Percentiles rank a stretch among this genome's conserved stretches.
Evolutionary conservation across 148 eudicot species (phyloP).

Genomic region (Silene latifolia): DNA sequence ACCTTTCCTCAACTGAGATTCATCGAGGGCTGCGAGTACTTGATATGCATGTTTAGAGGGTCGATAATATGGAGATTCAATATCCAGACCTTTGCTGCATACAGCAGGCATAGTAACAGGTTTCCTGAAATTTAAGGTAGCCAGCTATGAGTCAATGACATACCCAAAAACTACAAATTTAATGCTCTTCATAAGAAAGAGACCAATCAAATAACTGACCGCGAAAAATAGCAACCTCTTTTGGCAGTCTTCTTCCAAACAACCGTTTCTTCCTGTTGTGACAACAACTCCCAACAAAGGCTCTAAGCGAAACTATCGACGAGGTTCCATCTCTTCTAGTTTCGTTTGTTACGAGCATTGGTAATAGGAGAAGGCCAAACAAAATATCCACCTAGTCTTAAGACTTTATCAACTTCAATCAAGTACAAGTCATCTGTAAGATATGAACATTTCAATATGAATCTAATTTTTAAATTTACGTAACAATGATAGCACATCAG

Average conservation of each 20-base stretch:
- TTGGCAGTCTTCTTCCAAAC: conserved; percentile 90
- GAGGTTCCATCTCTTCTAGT: conserved; percentile 72
- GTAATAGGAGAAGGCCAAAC: conserved; percentile 96
- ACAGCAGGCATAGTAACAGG: conserved; percentile 54
- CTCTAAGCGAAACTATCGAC: conserved; percentile 52
- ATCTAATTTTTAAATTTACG: too few relatives aligned
- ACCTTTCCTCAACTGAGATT: conserved; percentile 69
- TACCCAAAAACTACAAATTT: not conserved
- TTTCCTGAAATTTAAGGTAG: conserved; percentile 49
- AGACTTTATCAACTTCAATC: conserved; percentile 81
- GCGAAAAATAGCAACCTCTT: conserved; percentile 61
- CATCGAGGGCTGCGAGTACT: conserved; percentile 86
- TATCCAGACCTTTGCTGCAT: conserved; percentile 68
- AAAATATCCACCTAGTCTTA: conserved; percentile 97
- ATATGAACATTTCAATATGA: not conserved
- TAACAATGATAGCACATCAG: too few relatives aligned
- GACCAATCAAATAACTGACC: conserved; percentile 41
- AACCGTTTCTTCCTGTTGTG: conserved; percentile 95
- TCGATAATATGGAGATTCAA: conserved; percentile 83
- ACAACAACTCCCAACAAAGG: conserved; percentile 84
- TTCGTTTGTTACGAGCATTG: conserved; percentile 71
- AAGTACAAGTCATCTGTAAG: conserved; percentile 74
- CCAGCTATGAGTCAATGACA: not conserved
- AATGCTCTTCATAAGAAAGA: not conserved
- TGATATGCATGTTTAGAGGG: conserved; percentile 81